phyloP scores from a whole-genome alignment of 208 protist genomes.

The Trypanosomatidae sp. region DNA sequence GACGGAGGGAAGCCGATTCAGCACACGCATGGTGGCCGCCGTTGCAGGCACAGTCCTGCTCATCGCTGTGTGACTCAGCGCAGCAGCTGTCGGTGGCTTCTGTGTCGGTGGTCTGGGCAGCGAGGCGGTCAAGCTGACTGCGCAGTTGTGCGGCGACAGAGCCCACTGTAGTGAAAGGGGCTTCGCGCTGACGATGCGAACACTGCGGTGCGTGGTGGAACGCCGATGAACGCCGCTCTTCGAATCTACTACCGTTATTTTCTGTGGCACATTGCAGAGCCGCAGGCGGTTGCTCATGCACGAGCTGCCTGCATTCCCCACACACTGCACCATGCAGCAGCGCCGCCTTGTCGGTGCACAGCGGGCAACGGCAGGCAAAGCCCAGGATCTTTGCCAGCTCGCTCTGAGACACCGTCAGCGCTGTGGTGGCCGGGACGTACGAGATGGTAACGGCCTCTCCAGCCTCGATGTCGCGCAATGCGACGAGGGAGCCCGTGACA shows the following conservation, averaged over 20 bases:
- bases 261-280: no score
- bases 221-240: not conserved
- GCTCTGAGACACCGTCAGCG: conserved; percentile 22
- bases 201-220: conserved; percentile 19
- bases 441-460: conserved; percentile 75
- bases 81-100: no score
- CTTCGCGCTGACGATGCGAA: not conserved
- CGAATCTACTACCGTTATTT: not conserved
- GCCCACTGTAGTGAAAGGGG: no score
- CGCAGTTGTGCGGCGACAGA: conserved; percentile 5
- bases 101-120: not conserved
- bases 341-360: conserved; percentile 35
- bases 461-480: conserved; percentile 49
- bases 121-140: conserved; percentile 7
- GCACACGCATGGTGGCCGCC: no score
- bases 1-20: no score
- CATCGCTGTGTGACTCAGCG: no score
- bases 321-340: conserved; percentile 60
- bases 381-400: conserved; percentile 27
- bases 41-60: no score
- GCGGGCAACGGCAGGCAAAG: conserved; percentile 51
- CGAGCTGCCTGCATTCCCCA: conserved; percentile 42
- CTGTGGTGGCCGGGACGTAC: conserved; percentile 46
- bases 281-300: conserved; percentile 21
- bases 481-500: conserved; percentile 25